Conservation (phyloP, 2,329 filamentous ascomycete species). For the Penicillium sp. region DNA sequence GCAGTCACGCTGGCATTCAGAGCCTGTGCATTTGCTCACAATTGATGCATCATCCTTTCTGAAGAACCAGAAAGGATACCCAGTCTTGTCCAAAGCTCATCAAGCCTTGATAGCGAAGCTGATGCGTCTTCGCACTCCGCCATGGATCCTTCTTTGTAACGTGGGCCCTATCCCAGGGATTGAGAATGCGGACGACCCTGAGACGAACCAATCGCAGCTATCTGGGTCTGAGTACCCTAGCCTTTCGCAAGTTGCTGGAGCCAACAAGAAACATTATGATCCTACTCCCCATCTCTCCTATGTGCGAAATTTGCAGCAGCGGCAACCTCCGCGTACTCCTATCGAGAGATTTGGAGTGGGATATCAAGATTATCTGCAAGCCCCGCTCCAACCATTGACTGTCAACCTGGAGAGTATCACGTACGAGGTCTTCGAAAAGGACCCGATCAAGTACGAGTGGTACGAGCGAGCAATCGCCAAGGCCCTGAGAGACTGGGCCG, state of each 20-base stretch:
- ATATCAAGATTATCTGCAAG: slow-evolving; percentile 93
- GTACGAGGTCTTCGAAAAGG: slow-evolving; percentile 97
- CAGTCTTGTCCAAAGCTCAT: slow-evolving; percentile 57
- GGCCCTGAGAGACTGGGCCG: slow-evolving; percentile 76
- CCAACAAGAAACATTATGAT: slow-evolving; percentile 53
- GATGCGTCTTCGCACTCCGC: slow-evolving; percentile 56
- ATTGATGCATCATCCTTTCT: slow-evolving; percentile 55
- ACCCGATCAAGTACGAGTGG: slow-evolving; percentile 95
- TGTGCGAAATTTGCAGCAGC: slow-evolving; percentile 76
- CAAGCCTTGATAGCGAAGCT: slow-evolving; percentile 57
- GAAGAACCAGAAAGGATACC: slow-evolving; percentile 58
- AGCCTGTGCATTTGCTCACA: slow-evolving; percentile 58
- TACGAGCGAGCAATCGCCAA: slow-evolving; percentile 82
- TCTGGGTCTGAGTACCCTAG: slow-evolving; percentile 59
- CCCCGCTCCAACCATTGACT: slow-evolving; percentile 86
- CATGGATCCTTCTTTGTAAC: slow-evolving; percentile 61
- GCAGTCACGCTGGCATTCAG: slow-evolving; percentile 62
- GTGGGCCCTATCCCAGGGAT: slow-evolving; percentile 55
- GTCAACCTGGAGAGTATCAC: slow-evolving; percentile 97
- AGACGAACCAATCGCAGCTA: slow-evolving; percentile 15
- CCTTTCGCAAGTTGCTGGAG: slow-evolving; percentile 62
- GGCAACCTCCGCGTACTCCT: slow-evolving; percentile 65
- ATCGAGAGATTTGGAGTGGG: slow-evolving; percentile 67
- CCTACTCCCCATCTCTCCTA: slow-evolving; percentile 71
- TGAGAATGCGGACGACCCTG: slow-evolving; percentile 27